Conservation (phyloP, 768 basidiomycete genomes). For the Collybiopsis luxurians region DNA sequence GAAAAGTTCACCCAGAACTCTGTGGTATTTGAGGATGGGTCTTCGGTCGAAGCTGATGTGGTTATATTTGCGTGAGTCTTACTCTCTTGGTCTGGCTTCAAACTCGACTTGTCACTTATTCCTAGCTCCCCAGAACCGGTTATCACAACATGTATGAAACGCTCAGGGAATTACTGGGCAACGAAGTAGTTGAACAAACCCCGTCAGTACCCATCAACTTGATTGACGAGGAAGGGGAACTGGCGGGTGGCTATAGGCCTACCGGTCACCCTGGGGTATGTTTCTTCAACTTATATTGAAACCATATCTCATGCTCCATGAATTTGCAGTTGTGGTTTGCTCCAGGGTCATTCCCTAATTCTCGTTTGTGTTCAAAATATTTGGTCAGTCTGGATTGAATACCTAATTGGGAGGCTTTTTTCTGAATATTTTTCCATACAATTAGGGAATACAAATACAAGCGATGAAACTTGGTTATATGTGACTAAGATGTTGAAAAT, state of each 20-base stretch:
- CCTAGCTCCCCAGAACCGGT: conserved; percentile 17
- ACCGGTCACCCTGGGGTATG: conserved; percentile 29
- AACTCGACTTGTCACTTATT: too few species aligned
- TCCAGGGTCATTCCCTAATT: conserved; percentile 21
- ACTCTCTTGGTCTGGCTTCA: too few species aligned
- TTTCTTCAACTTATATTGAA: neutral
- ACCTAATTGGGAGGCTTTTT: too few species aligned
- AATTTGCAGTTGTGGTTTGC: conserved; percentile 24
- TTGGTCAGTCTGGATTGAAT: conserved; percentile 24
- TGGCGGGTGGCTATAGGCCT: conserved; percentile 22
- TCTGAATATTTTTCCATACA: too few species aligned
- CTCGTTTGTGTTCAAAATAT: conserved; percentile 23
- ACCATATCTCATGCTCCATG: too few species aligned
- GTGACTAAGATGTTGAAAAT: too few species aligned
- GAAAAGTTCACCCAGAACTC: conserved; percentile 28
- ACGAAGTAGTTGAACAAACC: conserved; percentile 18
- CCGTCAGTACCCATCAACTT: conserved; percentile 17
- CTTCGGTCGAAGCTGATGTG: conserved; percentile 35
- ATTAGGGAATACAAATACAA: too few species aligned
- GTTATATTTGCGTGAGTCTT: conserved; percentile 40
- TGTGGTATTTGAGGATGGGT: conserved; percentile 35
- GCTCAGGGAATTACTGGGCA: conserved; percentile 20
- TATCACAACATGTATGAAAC: conserved; percentile 21
- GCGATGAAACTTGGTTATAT: too few species aligned
- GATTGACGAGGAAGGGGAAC: conserved; percentile 28